phyloP scores from a whole-genome alignment of 2,329 filamentous ascomycete species.

The Xylaria hypoxylon region DNA sequence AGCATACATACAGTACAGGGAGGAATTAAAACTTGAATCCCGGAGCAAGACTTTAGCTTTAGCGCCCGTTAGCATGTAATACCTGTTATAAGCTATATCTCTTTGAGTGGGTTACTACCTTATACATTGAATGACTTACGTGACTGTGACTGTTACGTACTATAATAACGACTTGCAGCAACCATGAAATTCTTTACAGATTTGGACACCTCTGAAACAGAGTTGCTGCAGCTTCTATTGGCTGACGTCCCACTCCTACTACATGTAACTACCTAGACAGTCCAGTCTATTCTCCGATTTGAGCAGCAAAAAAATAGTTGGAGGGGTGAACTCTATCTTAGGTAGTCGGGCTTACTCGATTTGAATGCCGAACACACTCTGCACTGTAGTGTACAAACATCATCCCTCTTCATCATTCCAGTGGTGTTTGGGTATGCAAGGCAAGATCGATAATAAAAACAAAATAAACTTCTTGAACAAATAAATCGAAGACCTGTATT shows the following conservation, averaged over 20 bases:
- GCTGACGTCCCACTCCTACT: conserved; percentile 1
- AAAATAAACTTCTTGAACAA: conserved; percentile 10
- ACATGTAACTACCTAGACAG: neutral
- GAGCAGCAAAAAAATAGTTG: neutral
- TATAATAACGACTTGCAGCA: no score
- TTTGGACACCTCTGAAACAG: conserved; percentile 7
- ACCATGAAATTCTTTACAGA: neutral
- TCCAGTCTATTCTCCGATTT: conserved; percentile 17
- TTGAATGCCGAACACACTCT: conserved; percentile 19
- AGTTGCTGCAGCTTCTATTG: conserved; percentile 1
- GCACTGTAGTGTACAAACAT: no score
- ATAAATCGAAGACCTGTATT: conserved; percentile 18
- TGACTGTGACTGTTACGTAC: no score
- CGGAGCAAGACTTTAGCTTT: no score
- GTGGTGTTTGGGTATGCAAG: conserved; percentile 38
- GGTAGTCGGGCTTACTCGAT: conserved; percentile 25
- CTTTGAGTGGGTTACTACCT: no score
- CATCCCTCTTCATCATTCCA: conserved; percentile 1
- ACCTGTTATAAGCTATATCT: no score
- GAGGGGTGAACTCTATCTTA: conserved; percentile 12
- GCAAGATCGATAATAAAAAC: conserved; percentile 28
- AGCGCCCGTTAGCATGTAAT: no score
- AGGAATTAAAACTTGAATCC: no score
- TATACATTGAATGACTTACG: no score
- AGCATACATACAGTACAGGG: no score